Evolutionary conservation across 2,329 filamentous ascomycete species (phyloP), one percentile per base, ranked within the genome.

Genomic region (Penicillium sp.): DNA sequence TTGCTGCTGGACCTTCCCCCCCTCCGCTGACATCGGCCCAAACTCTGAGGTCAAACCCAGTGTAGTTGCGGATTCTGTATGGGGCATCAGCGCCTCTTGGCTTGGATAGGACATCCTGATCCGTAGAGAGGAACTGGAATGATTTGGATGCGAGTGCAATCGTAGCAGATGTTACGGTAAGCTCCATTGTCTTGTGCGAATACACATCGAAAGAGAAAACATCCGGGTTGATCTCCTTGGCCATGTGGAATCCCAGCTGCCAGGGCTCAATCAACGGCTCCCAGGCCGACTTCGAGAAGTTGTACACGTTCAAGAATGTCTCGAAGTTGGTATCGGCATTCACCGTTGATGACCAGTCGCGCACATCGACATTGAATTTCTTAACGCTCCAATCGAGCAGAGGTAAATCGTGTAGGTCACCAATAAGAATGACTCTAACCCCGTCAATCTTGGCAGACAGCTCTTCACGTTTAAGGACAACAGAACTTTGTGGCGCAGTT

Each of bases 271-370:
- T 85, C 34, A 99, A 77, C 3, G 94, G 94, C 72, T 99, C 94
- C 94, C 94, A 99, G 4, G 91, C 91, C 0, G 94, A 99, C 72
- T 99, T 99, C 15, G 94, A 94, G 75, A 99, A 99, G 74, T 99
- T 99, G 80, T 96, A 99, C 27, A 99, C 88, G 66, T 97, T 99
- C 65, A 95, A 84, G 72, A 96, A 96, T 60, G 93, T 91, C 59
- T 97, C 91, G 46, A 99, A 86, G n/a, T 85, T 88, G 0, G 91
- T 89, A 68, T 97, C 91, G 0, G 90, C 93, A 66, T 87, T 91
- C 72, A 99, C 81, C 23, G 87, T 88, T 6, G 86, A 87, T 1
- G 93, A 93, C 94, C 94, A 99, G 69, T 99, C 91, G 61, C 88
- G 86, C 4, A 95, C 90, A 44, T 88, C 86, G 3, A 93, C 83